Percentiles rank a stretch among this genome's conserved stretches.
phyloP scores from a whole-genome alignment of 371 early-diverging fungal species.

The Mucor saturninus region DNA sequence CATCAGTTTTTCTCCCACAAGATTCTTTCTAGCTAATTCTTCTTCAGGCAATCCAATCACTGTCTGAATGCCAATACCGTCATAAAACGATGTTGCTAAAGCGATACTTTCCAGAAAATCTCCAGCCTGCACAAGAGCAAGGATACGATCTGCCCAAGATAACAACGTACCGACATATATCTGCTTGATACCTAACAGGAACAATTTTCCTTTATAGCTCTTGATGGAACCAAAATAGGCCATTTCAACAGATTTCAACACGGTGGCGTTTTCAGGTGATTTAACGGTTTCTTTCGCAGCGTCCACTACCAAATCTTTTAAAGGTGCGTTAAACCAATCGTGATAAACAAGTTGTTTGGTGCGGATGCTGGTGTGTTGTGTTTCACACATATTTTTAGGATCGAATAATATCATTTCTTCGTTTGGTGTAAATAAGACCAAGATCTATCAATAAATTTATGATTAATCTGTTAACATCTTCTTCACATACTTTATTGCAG shows the following conservation, averaged over 20 bases:
- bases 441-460: conserved; percentile 44
- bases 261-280: conserved; percentile 10
- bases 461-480: not conserved
- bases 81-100: conserved; percentile 70
- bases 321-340: conserved; percentile 62
- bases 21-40: conserved; percentile 55
- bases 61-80: conserved; percentile 62
- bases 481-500: not conserved
- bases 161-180: conserved; percentile 70
- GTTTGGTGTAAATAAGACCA: conserved; percentile 65
- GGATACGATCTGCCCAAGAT: conserved; percentile 79
- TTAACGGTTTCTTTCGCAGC: conserved; percentile 11
- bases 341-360: conserved; percentile 67
- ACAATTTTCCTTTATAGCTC: conserved; percentile 71
- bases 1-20: conserved; percentile 70
- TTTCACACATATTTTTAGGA: conserved; percentile 63
- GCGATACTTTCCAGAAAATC: conserved; percentile 75
- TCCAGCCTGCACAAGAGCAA: conserved; percentile 72
- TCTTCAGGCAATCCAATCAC: conserved; percentile 78
- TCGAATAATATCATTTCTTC: conserved; percentile 78
- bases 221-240: conserved; percentile 73
- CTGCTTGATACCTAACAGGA: conserved; percentile 68
- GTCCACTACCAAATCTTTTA: conserved; percentile 35
- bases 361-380: conserved; percentile 64
- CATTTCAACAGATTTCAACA: conserved; percentile 61